A percentile compares a stretch with the other conserved stretches of the same genome.
Evolutionary conservation across 2,329 filamentous ascomycete genomes (phyloP).

Genomic region (Aspergillus tanneri): DNA sequence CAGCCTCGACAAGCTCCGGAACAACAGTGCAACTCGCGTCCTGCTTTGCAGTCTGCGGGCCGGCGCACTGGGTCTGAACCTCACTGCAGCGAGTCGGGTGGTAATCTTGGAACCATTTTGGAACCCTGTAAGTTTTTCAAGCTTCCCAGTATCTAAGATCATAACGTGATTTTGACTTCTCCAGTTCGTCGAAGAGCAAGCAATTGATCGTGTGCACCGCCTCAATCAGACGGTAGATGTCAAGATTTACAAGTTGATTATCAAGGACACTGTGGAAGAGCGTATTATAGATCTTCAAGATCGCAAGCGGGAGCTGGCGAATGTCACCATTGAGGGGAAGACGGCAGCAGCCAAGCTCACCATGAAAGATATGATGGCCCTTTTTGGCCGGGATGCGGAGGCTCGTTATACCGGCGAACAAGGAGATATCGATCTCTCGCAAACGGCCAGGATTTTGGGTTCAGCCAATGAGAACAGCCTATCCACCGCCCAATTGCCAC

Average conservation of each 20-base stretch:
- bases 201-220: constrained; percentile 97
- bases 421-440: constrained; percentile 40
- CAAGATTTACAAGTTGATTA: constrained; percentile 89
- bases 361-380: constrained; percentile 86
- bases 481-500: constrained; percentile 8
- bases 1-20: constrained; percentile 73
- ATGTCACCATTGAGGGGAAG: constrained; percentile 82
- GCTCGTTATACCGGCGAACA: constrained; percentile 43
- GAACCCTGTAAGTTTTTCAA: constrained; percentile 69
- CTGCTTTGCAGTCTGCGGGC: constrained; percentile 93
- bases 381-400: constrained; percentile 74
- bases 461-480: constrained; percentile 25
- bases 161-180: too few relatives aligned
- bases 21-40: constrained; percentile 72
- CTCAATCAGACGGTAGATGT: constrained; percentile 95
- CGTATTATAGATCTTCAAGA: constrained; percentile 93
- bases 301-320: constrained; percentile 87
- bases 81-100: constrained; percentile 89
- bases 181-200: constrained; percentile 97
- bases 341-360: constrained; percentile 77
- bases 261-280: constrained; percentile 84
- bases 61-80: constrained; percentile 85
- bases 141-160: constrained; percentile 9
- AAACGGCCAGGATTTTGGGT: constrained; percentile 33
- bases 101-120: constrained; percentile 97